A percentile compares a stretch with the other conserved stretches of the same genome.
Conservation (phyloP, 2,329 filamentous ascomycete genomes). For the Aspergillus vadensis region DNA sequence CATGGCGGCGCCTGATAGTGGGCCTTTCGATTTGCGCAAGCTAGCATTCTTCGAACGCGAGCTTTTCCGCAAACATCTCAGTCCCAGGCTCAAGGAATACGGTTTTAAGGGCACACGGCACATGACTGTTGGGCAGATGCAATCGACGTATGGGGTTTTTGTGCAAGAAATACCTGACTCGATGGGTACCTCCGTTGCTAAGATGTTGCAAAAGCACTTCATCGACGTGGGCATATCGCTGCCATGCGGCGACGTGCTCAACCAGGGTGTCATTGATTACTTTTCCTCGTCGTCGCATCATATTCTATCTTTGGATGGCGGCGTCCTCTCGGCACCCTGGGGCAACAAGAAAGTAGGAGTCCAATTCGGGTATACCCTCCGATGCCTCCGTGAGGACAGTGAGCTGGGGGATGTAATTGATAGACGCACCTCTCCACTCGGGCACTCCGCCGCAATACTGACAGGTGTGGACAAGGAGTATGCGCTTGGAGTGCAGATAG, state of each 20-base stretch:
- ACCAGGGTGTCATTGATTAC: not conserved
- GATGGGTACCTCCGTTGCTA: not conserved
- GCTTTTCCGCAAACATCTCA: constrained; percentile 6
- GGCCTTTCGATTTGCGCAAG: constrained; percentile 7
- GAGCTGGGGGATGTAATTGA: not conserved
- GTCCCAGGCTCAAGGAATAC: not conserved
- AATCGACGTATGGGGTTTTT: constrained; percentile 6
- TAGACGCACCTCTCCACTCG: not conserved
- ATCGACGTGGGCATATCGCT: constrained; percentile 14
- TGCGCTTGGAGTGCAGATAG: not conserved
- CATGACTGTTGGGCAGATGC: constrained; percentile 5
- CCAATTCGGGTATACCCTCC: not conserved
- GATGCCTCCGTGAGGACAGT: not conserved
- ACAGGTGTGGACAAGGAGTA: not conserved
- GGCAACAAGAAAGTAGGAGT: not conserved
- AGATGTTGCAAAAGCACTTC: constrained; percentile 3
- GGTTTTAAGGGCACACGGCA: not conserved
- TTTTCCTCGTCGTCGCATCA: constrained; percentile 4
- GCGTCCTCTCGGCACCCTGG: not conserved
- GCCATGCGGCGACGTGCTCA: constrained; percentile 1
- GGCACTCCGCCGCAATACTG: not conserved
- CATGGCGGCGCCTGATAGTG: not conserved
- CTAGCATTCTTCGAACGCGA: constrained; percentile 11
- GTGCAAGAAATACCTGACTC: constrained; percentile 5
- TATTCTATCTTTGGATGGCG: constrained; percentile 2